Evolutionary conservation across 192 early-diverging fungal genomes (phyloP).

Genomic region (Umbelopsis isabellina): DNA sequence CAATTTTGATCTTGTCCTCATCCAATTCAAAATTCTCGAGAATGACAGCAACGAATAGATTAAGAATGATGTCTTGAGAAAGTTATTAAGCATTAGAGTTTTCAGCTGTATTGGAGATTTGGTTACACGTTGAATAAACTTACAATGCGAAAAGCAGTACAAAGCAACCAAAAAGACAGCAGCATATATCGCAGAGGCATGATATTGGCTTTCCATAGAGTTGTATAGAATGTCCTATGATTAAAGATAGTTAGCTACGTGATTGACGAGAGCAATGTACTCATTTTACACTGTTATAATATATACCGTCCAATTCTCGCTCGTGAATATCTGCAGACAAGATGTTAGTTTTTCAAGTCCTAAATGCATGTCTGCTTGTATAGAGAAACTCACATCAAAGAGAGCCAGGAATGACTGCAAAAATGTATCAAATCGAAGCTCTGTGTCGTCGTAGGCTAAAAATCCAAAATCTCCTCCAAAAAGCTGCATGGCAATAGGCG

Average conservation of each 20-base stretch:
- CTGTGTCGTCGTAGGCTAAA: slow-evolving; percentile 1
- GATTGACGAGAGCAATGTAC: neutral
- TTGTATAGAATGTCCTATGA: slow-evolving; percentile 52
- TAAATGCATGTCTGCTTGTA: neutral
- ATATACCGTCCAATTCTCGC: slow-evolving; percentile 42
- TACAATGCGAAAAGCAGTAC: slow-evolving; percentile 58
- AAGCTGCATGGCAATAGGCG: slow-evolving; percentile 39
- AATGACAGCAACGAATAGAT: slow-evolving; percentile 60
- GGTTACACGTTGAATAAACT: slow-evolving; percentile 19
- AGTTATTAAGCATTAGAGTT: neutral
- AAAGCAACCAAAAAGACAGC: slow-evolving; percentile 47
- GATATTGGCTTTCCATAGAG: slow-evolving; percentile 45
- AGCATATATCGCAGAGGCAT: slow-evolving; percentile 42
- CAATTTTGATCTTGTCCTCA: slow-evolving; percentile 45
- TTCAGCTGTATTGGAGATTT: neutral
- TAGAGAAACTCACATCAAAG: slow-evolving; percentile 21
- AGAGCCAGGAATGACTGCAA: slow-evolving; percentile 36
- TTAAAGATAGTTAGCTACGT: neutral
- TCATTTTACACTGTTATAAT: neutral
- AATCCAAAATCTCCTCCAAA: slow-evolving; percentile 39
- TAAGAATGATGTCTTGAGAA: slow-evolving; percentile 49
- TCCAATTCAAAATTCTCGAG: slow-evolving; percentile 63
- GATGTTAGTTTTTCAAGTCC: neutral
- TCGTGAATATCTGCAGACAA: slow-evolving; percentile 31
- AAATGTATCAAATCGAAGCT: slow-evolving; percentile 38